phyloP scores from a whole-genome alignment of 139 green algal genomes.

The Tetraselmis chui region DNA sequence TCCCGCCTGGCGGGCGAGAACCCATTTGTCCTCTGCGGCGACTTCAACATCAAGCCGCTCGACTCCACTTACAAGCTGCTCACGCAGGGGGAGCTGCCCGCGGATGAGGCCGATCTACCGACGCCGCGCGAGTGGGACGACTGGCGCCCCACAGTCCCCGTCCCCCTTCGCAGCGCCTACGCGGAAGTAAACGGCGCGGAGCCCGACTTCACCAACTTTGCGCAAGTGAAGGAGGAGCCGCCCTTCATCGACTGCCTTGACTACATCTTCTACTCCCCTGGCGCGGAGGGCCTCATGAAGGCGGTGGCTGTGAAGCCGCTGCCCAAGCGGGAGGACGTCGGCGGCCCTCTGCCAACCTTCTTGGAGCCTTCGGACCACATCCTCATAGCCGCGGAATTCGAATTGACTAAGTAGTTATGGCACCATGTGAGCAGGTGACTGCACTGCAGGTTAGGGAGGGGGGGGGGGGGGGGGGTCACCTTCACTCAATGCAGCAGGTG shows the following conservation, averaged over 20 bases:
- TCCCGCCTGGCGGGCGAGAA: background rate
- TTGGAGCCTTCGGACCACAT: constrained; percentile 13
- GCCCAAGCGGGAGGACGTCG: constrained; percentile 4
- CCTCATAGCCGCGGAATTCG: background rate
- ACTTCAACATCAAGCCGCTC: constrained; percentile 16
- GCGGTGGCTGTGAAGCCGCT: constrained; percentile 1
- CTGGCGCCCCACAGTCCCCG: constrained; percentile 1
- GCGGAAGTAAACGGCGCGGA: background rate
- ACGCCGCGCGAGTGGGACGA: constrained; percentile 4
- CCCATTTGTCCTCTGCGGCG: constrained; percentile 6
- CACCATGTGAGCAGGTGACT: background rate
- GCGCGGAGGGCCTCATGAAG: background rate
- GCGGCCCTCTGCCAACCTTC: constrained; percentile 5
- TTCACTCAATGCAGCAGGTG: too few species aligned
- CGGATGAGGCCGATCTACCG: background rate
- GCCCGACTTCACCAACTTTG: constrained; percentile 17
- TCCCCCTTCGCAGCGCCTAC: constrained; percentile 9
- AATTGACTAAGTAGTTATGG: too few species aligned
- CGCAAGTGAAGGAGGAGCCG: constrained; percentile 3
- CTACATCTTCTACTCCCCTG: constrained; percentile 15
- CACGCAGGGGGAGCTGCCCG: background rate
- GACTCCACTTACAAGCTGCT: constrained; percentile 10
- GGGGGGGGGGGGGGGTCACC: too few species aligned
- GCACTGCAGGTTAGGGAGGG: too few species aligned
- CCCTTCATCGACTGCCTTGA: constrained; percentile 13